Evolutionary conservation across 352 stramenopile species (phyloP).

Genomic region (Globisporangium sylvaticum): DNA sequence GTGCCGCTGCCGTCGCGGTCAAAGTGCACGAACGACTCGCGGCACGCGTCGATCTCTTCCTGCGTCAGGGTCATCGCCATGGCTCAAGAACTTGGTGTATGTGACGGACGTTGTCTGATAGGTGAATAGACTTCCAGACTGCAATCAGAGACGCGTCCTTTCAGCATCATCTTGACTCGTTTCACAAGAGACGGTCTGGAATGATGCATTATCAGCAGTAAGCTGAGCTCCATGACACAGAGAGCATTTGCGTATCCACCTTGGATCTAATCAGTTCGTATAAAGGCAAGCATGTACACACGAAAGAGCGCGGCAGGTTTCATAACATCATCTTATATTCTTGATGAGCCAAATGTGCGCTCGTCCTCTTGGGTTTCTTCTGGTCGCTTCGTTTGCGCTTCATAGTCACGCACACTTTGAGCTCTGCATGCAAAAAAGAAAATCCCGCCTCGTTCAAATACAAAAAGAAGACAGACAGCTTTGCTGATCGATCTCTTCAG

Average conservation of each 20-base stretch:
- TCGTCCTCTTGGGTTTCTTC: background rate
- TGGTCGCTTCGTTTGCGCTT: no score
- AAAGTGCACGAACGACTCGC: constrained; percentile 96
- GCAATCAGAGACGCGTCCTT: background rate
- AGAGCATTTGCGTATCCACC: background rate
- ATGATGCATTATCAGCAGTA: background rate
- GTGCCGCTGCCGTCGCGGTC: constrained; percentile 94
- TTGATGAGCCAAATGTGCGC: constrained; percentile 2
- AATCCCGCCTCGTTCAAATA: background rate
- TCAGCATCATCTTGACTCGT: background rate
- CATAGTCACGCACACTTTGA: background rate
- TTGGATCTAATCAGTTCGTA: background rate
- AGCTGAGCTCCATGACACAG: background rate
- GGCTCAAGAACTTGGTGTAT: background rate
- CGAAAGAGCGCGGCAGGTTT: background rate
- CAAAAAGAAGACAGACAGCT: background rate
- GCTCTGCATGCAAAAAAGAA: constrained; percentile 3
- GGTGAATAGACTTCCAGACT: background rate
- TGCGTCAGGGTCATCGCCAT: constrained; percentile 90
- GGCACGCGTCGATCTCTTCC: constrained; percentile 95
- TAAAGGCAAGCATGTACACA: background rate
- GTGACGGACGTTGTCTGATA: background rate
- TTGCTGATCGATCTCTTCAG: background rate
- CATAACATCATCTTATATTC: constrained; percentile 9
- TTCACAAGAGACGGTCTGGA: background rate